These are phyloP conservation scores for Lasiosphaeris hirsuta DNA, from an alignment of 495 filamentous ascomycete species.

Conservation along the genomic window DNA sequence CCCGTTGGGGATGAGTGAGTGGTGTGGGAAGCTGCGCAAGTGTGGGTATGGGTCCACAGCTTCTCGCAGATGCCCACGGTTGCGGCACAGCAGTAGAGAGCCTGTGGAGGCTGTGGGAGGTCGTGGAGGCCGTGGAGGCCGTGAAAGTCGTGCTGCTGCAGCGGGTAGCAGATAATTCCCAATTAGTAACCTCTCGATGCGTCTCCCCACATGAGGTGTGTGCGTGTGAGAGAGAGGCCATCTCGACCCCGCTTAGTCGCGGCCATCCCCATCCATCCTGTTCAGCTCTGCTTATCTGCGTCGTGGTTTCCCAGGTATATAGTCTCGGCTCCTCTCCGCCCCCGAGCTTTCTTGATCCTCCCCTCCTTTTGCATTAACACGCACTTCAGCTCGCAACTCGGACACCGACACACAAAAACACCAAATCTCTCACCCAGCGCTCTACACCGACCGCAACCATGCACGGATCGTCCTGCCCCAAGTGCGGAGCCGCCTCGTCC, in stretches of 20 bases:
- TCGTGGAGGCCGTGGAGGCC: not conserved
- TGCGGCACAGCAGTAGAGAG: too few species aligned
- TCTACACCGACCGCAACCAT: constrained; percentile 19
- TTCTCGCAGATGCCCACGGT: too few species aligned
- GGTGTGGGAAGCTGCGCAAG: too few species aligned
- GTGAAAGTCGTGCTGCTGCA: not conserved
- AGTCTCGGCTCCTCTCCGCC: not conserved
- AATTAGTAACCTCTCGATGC: not conserved
- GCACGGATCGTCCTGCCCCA: constrained; percentile 47
- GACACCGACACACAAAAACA: not conserved
- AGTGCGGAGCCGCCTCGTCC: constrained; percentile 43
- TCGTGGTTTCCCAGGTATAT: not conserved
- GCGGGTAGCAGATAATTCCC: not conserved
- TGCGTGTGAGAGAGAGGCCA: too few species aligned
- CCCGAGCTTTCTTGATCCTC: not conserved
- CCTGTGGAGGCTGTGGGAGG: too few species aligned
- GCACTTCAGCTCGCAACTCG: not conserved
- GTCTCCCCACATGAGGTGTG: too few species aligned
- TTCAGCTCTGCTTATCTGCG: too few species aligned
- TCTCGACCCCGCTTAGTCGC: too few species aligned
- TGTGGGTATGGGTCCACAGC: too few species aligned
- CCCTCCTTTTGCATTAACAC: constrained; percentile 4
- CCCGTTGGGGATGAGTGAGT: too few species aligned
- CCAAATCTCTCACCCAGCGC: not conserved
- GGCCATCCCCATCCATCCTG: too few species aligned